Base-by-base conservation (phyloP, 78 protist genomes). In the Dictyostelium purpureum region DNA sequence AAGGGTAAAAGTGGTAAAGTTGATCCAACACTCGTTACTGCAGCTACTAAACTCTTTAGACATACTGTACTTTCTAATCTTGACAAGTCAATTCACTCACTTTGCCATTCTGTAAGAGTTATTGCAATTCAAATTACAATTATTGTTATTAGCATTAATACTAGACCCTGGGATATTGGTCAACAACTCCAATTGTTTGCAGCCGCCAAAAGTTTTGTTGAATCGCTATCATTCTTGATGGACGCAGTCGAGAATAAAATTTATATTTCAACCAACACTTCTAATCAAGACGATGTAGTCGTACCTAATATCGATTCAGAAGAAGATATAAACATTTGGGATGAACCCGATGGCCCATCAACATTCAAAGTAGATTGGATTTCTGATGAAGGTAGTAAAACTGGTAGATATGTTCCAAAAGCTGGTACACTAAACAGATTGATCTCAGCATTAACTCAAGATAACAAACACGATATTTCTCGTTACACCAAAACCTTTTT, bases 341-440 rank as follows among this genome's bases (percentile, higher is more conserved):
- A 42, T 11, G 92, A 85, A 19, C 40, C 56, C 4, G 79, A 85
- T 57, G 28, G 52, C n/a, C 66, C 87, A 26, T 24, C 40, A 2
- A 85, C 57, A 18, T 59, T 85, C 26, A 80, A 80, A 35, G 10
- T 19, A 10, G 92, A 75, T 26, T 85, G 92, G 92, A 59, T 73
- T n/a, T 59, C 75, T 21, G 92, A 85, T 45, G 92, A 85, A n/a
- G 92, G 92, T 11, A 38, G 51, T 24, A 85, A 85, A 79, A 85
- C 92, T 4, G 92, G 92, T n/a, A 31, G 82, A 35, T 73, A 74
- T 10, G 82, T 85, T 11, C 92, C 92, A 14, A 90, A 79, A 38
- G 89, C 96, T 31, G 96, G 92, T 24, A 79, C 94, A 1, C 33
- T 93, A 2, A 93, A 93, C 87, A 93, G 85, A 65, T 33, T 93